Conservation (phyloP, 495 filamentous ascomycete species). For the Neurospora terricola region DNA sequence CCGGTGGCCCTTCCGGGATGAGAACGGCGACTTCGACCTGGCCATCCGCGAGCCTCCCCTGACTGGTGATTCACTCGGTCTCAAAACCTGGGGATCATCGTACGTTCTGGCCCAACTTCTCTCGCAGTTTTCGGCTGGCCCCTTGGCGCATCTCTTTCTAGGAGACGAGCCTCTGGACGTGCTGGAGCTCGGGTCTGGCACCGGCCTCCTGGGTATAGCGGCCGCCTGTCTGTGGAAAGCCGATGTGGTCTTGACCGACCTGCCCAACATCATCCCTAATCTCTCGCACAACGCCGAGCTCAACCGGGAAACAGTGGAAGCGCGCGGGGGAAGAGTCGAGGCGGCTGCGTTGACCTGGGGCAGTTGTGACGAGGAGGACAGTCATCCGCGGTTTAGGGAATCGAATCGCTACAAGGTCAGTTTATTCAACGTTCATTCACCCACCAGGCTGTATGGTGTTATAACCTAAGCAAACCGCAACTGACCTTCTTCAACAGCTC, state of each 20-base stretch:
- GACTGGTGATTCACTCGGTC: constrained; percentile 76
- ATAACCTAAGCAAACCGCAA: not conserved
- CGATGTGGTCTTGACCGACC: constrained; percentile 35
- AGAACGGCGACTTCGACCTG: constrained; percentile 40
- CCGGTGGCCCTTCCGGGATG: constrained; percentile 49
- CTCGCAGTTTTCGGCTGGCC: constrained; percentile 21
- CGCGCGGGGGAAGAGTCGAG: constrained; percentile 24
- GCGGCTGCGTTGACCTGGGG: constrained; percentile 33
- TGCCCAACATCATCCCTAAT: constrained; percentile 36
- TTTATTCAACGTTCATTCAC: not conserved
- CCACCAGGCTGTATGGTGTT: not conserved
- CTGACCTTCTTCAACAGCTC: constrained; percentile 15
- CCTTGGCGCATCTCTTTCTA: constrained; percentile 29
- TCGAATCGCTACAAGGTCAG: constrained; percentile 30
- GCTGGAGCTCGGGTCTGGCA: constrained; percentile 57
- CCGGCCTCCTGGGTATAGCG: constrained; percentile 50
- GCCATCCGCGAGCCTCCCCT: constrained; percentile 76
- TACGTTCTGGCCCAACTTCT: constrained; percentile 77
- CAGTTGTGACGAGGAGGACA: constrained; percentile 16
- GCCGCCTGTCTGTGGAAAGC: constrained; percentile 33
- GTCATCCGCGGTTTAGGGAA: constrained; percentile 22
- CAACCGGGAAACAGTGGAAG: constrained; percentile 25
- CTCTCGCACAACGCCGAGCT: constrained; percentile 27
- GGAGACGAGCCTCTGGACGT: constrained; percentile 14
- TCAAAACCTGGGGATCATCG: constrained; percentile 88